These are phyloP conservation scores for Epithemia pelagica DNA, from an alignment of 108 stramenopile species.

Conservation along the genomic window DNA sequence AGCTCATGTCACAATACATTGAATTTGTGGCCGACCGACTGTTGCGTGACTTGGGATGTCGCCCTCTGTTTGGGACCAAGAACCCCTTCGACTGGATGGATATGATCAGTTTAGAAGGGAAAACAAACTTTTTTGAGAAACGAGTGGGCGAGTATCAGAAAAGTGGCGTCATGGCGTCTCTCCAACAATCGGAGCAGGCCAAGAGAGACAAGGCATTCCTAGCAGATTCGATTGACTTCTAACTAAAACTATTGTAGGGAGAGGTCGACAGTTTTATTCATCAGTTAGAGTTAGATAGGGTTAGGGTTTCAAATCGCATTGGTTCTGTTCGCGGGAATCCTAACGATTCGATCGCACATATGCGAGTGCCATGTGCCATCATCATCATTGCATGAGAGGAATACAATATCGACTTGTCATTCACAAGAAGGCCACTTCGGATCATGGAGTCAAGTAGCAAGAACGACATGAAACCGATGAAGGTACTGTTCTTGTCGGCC, in stretches of 20 bases:
- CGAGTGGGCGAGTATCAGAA: conserved; percentile 96
- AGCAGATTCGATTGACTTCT: background rate
- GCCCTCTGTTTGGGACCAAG: conserved; percentile 67
- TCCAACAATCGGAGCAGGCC: background rate
- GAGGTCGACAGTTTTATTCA: too few relatives aligned
- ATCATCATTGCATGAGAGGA: too few relatives aligned
- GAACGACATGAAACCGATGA: conserved; percentile 9
- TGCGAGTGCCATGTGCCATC: too few relatives aligned
- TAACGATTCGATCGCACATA: too few relatives aligned
- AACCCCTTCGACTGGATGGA: conserved; percentile 96
- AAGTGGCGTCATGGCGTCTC: conserved; percentile 88
- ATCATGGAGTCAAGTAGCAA: too few relatives aligned
- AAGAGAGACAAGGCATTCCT: background rate
- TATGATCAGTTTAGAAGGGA: conserved; percentile 90
- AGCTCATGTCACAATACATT: conserved; percentile 88
- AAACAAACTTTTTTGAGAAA: conserved; percentile 99
- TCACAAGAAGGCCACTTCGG: too few relatives aligned
- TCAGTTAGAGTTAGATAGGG: too few relatives aligned
- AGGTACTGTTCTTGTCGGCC: conserved; percentile 80
- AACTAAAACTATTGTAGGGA: too few relatives aligned
- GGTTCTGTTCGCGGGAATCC: too few relatives aligned
- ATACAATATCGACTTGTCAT: too few relatives aligned
- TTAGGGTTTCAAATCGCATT: too few relatives aligned
- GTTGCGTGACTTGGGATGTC: conserved; percentile 66
- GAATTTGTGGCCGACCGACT: conserved; percentile 89